A percentile compares a stretch with the other conserved stretches of the same genome.
Conservation (phyloP, 1,284 basidiomycete genomes). For the Thelephora terrestris region DNA sequence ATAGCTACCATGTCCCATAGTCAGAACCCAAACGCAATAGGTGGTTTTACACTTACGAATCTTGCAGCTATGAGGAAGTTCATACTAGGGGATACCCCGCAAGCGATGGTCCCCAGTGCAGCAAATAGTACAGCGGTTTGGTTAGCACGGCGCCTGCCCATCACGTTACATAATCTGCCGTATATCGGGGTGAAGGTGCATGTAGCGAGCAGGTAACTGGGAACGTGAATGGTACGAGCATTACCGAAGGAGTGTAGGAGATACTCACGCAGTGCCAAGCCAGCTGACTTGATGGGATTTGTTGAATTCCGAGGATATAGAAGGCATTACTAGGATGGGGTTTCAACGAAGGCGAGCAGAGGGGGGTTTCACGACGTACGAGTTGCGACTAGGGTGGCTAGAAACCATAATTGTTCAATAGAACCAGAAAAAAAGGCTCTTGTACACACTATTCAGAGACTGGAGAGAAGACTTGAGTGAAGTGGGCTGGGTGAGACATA, state of each 20-base stretch:
- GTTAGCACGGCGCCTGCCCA: slow-evolving; percentile 67
- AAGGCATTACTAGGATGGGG: slow-evolving; percentile 50
- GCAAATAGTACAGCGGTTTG: slow-evolving; percentile 62
- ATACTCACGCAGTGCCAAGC: slow-evolving; percentile 63
- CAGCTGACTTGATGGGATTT: slow-evolving; percentile 72
- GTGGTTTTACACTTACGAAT: slow-evolving; percentile 42
- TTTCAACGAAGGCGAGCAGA: neutral
- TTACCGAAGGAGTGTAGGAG: neutral
- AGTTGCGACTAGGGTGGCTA: slow-evolving; percentile 46
- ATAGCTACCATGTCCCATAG: slow-evolving; percentile 7
- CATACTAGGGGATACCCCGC: slow-evolving; percentile 68
- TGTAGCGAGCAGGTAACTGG: slow-evolving; percentile 64
- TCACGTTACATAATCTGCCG: slow-evolving; percentile 67
- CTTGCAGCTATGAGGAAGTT: slow-evolving; percentile 65
- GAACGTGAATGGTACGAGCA: slow-evolving; percentile 1
- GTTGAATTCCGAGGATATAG: slow-evolving; percentile 73
- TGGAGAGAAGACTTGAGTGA: slow-evolving; percentile 17
- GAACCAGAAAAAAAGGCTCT: neutral
- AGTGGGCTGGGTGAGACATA: slow-evolving; percentile 2
- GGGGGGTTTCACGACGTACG: slow-evolving; percentile 24
- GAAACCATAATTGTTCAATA: slow-evolving; percentile 1
- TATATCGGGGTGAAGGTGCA: slow-evolving; percentile 79
- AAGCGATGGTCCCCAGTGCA: slow-evolving; percentile 62
- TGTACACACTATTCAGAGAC: slow-evolving; percentile 52
- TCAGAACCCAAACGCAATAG: neutral